Percentiles rank a stretch among this genome's conserved stretches.
Conservation (phyloP, 1,284 basidiomycete genomes). For the Coriolopsis trogii region DNA sequence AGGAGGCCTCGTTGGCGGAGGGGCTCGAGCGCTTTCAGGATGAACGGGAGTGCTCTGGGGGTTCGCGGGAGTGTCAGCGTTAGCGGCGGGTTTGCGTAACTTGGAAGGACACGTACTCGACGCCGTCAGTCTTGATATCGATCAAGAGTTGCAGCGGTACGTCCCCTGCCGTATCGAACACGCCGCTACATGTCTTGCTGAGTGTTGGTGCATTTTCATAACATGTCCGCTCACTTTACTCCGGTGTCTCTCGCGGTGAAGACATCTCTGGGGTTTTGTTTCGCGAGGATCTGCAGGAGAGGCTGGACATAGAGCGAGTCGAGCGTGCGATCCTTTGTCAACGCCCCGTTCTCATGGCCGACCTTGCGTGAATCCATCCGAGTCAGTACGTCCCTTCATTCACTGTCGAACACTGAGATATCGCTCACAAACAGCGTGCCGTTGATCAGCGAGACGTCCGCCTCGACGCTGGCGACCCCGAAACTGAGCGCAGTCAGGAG, state of each 20-base stretch:
- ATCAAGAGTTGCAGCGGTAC: conserved; percentile 50
- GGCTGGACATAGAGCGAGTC: conserved; percentile 54
- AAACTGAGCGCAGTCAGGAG: conserved; percentile 51
- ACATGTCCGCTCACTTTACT: conserved; percentile 40
- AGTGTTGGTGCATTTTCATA: not conserved
- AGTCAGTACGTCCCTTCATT: not conserved
- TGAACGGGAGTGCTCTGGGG: conserved; percentile 46
- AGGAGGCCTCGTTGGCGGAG: conserved; percentile 48
- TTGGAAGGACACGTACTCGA: conserved; percentile 41
- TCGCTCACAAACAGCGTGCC: conserved; percentile 48
- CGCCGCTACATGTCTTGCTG: conserved; percentile 35
- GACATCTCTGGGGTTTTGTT: conserved; percentile 45
- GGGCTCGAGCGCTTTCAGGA: conserved; percentile 50
- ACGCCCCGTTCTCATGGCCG: conserved; percentile 46
- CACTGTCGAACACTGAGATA: not conserved
- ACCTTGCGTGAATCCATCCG: conserved; percentile 37
- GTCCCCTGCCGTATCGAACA: conserved; percentile 49
- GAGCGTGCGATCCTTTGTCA: conserved; percentile 38
- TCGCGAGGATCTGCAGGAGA: conserved; percentile 43
- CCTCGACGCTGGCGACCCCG: conserved; percentile 57
- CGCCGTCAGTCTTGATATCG: conserved; percentile 56
- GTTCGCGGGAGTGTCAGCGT: too few relatives aligned
- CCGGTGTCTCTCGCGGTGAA: conserved; percentile 45
- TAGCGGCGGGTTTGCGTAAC: too few relatives aligned
- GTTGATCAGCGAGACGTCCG: conserved; percentile 53